Conservation (phyloP, 2,329 filamentous ascomycete genomes). For the Polychaeton citri region DNA sequence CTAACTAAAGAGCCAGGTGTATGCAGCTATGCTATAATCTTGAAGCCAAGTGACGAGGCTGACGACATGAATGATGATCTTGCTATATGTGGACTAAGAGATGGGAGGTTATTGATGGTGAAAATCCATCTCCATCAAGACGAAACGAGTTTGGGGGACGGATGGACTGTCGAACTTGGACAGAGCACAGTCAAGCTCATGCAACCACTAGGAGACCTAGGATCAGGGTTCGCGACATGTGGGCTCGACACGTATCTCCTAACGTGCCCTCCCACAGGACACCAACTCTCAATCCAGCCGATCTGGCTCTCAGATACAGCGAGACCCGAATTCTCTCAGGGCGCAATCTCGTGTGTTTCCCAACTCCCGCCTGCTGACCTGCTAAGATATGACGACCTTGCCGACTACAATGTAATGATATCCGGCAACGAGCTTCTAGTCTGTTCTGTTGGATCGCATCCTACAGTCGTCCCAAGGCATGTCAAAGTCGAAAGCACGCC, state of each 20-base stretch:
- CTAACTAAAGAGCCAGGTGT: slow-evolving; percentile 1
- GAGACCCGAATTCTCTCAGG: slow-evolving; percentile 14
- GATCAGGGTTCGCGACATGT: slow-evolving; percentile 12
- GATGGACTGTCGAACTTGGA: slow-evolving; percentile 8
- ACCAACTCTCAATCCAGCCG: slow-evolving; percentile 9
- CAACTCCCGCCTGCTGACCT: slow-evolving; percentile 11
- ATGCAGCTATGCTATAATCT: slow-evolving; percentile 14
- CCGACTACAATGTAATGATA: slow-evolving; percentile 12
- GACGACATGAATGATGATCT: slow-evolving; percentile 2
- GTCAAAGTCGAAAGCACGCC: slow-evolving; percentile 16
- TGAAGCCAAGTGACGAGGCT: slow-evolving; percentile 2
- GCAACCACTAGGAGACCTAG: slow-evolving; percentile 3
- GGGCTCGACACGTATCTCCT: slow-evolving; percentile 13
- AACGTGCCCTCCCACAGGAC: slow-evolving; percentile 7
- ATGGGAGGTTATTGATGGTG: slow-evolving; percentile 13
- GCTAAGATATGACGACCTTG: slow-evolving; percentile 8
- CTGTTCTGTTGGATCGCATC: slow-evolving; percentile 5
- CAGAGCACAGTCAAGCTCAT: slow-evolving; percentile 15
- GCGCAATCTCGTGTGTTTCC: slow-evolving; percentile 9
- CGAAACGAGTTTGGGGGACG: slow-evolving; percentile 3
- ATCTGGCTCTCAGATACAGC: slow-evolving; percentile 17
- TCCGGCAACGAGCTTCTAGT: slow-evolving; percentile 12
- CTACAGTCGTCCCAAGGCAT: slow-evolving; percentile 16
- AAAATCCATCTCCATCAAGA: slow-evolving; percentile 3
- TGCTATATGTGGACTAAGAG: slow-evolving; percentile 16